Conservation (phyloP, 2,329 filamentous ascomycete genomes). For the Fusarium sp. region DNA sequence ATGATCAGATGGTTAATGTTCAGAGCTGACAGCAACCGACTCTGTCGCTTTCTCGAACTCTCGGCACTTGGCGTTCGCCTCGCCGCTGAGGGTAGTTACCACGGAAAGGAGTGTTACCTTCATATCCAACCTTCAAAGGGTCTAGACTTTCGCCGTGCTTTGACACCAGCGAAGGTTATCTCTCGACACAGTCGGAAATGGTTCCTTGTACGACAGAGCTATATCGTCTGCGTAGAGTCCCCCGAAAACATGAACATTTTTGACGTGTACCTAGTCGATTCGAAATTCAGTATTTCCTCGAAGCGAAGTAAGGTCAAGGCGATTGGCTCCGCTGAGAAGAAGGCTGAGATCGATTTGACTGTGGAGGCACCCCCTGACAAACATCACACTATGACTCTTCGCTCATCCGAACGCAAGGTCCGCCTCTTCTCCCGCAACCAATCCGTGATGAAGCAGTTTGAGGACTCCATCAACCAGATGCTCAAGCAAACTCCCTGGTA, state of each 20-base stretch:
- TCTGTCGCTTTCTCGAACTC: conserved; percentile 95
- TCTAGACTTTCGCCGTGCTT: conserved; percentile 81
- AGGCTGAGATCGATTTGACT: conserved; percentile 53
- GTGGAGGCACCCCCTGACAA: conserved; percentile 54
- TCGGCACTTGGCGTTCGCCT: conserved; percentile 93
- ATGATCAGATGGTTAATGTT: conserved; percentile 98
- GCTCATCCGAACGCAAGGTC: conserved; percentile 90
- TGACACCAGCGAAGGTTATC: conserved; percentile 81
- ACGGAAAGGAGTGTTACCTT: conserved; percentile 95
- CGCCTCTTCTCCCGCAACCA: conserved; percentile 92
- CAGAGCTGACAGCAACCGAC: conserved; percentile 89
- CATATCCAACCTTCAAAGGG: conserved; percentile 92
- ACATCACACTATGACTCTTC: conserved; percentile 87
- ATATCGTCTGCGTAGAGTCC: conserved; percentile 97
- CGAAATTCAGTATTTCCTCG: conserved; percentile 82
- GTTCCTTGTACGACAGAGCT: conserved; percentile 98
- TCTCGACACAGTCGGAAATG: conserved; percentile 89
- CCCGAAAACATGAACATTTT: conserved; percentile 99
- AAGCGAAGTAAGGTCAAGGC: conserved; percentile 68
- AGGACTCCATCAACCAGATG: conserved; percentile 92
- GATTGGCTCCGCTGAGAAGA: conserved; percentile 67
- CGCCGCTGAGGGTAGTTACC: conserved; percentile 94
- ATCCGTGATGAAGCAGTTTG: conserved; percentile 87
- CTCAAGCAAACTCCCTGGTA: conserved; percentile 83
- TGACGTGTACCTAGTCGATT: conserved; percentile 96